A percentile compares a stretch with the other conserved stretches of the same genome.
phyloP scores from a whole-genome alignment of 768 basidiomycete genomes.

The Calocybe indica region DNA sequence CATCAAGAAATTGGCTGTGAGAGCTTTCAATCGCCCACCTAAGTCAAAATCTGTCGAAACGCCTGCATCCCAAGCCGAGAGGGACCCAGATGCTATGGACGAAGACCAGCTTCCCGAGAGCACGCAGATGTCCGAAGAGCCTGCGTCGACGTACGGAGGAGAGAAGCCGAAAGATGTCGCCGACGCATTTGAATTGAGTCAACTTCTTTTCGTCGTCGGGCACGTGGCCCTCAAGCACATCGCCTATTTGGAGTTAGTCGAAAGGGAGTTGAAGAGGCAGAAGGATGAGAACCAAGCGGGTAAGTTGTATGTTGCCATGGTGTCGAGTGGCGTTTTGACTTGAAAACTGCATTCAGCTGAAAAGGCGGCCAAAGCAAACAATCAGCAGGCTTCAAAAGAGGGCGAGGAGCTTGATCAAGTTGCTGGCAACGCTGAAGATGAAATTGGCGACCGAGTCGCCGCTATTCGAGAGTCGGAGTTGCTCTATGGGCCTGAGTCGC shows the following conservation, averaged over 20 bases:
- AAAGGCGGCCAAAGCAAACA: slow-evolving; percentile 38
- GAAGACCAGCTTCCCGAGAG: slow-evolving; percentile 40
- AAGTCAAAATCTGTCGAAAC: slow-evolving; percentile 17
- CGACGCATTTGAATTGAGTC: slow-evolving; percentile 84
- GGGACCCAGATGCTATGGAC: slow-evolving; percentile 48
- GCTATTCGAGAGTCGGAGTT: slow-evolving; percentile 82
- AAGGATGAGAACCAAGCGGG: slow-evolving; percentile 86
- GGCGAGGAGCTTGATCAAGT: slow-evolving; percentile 94
- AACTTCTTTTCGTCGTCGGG: slow-evolving; percentile 92
- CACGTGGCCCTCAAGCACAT: slow-evolving; percentile 98
- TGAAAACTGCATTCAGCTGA: slow-evolving; percentile 37
- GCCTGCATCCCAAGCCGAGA: slow-evolving; percentile 15
- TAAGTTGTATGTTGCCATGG: slow-evolving; percentile 23
- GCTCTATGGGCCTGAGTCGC: slow-evolving; percentile 74
- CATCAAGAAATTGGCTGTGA: slow-evolving; percentile 73
- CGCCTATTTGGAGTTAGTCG: slow-evolving; percentile 91
- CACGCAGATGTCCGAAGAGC: slow-evolving; percentile 20
- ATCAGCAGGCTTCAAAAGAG: slow-evolving; percentile 43
- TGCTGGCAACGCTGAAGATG: slow-evolving; percentile 95
- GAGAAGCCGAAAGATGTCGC: slow-evolving; percentile 49
- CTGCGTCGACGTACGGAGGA: slow-evolving; percentile 22
- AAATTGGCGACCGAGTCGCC: slow-evolving; percentile 90
- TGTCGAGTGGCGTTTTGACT: not conserved
- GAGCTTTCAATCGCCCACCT: slow-evolving; percentile 51
- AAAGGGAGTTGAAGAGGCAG: slow-evolving; percentile 93